Evolutionary conservation across 129 eudicot genomes (phyloP), one percentile per base, ranked within the genome.

Genomic region (Flaveria linearis): DNA sequence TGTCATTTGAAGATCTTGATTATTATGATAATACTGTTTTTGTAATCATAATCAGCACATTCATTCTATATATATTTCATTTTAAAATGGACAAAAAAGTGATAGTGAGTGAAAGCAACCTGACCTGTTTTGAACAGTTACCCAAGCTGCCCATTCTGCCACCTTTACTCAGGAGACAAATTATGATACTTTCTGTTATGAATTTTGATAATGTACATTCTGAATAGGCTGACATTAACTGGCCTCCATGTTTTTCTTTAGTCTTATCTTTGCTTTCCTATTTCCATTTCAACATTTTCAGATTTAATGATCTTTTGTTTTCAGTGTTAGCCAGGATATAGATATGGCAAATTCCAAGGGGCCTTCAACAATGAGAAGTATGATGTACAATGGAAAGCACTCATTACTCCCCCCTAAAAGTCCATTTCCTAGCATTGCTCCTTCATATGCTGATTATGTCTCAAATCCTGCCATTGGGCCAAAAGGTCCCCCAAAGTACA

Each of bases 401-500:
- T 80, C 96, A 72, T 75, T 91, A 53, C 92, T 95, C 52, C 99
- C 99, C 20, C 99, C 99, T 72, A 95, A 95, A 89, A 89, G 93
- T 77, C 99, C 99, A 47, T 95, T 89, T 72, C 97, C 97, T 2
- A 83, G 88, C 82, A 87, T 85, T 49, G 67, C 96, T 28, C 93
- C 99, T 10, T 82, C 92, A 28, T 91, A 89, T 71, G 75, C 81
- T 23, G 99, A 91, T 77, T 87, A 87, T 50, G 81, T 80, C 63
- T 83, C 93, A 45, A 83, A 25, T 86, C 69, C 97, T 22, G 80
- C 83, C 13, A 66, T 81, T 68, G 95, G 92, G 12, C 89, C 90
- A 71, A 88, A 88, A 84, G 67, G 84, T 36, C 73, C 72, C 64
- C 78, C 85, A 56, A 91, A 86, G 78, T 83, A 82, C 66, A 86